Evolutionary conservation across 2,329 filamentous ascomycete genomes (phyloP).

Genomic region (Basipetospora chlamydospora): DNA sequence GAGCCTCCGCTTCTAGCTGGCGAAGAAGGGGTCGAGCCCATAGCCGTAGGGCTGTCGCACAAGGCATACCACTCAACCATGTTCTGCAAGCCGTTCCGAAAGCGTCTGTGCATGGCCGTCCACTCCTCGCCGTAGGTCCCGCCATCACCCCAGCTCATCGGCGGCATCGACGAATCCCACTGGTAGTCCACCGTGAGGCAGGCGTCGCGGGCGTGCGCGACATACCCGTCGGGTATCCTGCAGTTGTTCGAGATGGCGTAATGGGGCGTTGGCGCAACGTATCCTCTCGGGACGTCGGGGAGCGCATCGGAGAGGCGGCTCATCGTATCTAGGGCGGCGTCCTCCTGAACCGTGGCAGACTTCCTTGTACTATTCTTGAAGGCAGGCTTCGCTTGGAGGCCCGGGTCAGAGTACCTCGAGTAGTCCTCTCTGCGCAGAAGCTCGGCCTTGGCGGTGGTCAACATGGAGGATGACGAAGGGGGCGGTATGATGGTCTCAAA

Average conservation of each 20-base stretch:
- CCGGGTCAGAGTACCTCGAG: slow-evolving; percentile 24
- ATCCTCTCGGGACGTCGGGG: slow-evolving; percentile 22
- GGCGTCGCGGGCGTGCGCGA: slow-evolving; percentile 76
- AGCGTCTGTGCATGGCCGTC: slow-evolving; percentile 86
- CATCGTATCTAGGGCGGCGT: not conserved
- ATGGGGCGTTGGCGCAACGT: slow-evolving; percentile 62
- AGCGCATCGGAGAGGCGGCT: slow-evolving; percentile 18
- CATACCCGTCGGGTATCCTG: slow-evolving; percentile 75
- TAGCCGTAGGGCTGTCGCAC: slow-evolving; percentile 33
- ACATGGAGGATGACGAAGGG: slow-evolving; percentile 73
- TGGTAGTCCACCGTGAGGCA: slow-evolving; percentile 83
- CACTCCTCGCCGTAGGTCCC: slow-evolving; percentile 87
- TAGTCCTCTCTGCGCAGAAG: slow-evolving; percentile 64
- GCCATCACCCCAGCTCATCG: slow-evolving; percentile 73
- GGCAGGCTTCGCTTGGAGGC: slow-evolving; percentile 20
- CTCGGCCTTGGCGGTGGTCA: slow-evolving; percentile 77
- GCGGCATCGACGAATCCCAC: slow-evolving; percentile 80
- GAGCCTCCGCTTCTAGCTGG: slow-evolving; percentile 18
- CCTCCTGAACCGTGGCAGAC: not conserved
- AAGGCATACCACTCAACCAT: slow-evolving; percentile 73
- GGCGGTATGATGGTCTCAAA: slow-evolving; percentile 86
- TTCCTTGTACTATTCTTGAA: slow-evolving; percentile 10
- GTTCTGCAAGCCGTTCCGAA: slow-evolving; percentile 62
- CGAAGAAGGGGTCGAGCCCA: slow-evolving; percentile 26
- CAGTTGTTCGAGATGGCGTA: slow-evolving; percentile 72